phyloP scores from a whole-genome alignment of 1,139 yeast species.

The Candida sp. region DNA sequence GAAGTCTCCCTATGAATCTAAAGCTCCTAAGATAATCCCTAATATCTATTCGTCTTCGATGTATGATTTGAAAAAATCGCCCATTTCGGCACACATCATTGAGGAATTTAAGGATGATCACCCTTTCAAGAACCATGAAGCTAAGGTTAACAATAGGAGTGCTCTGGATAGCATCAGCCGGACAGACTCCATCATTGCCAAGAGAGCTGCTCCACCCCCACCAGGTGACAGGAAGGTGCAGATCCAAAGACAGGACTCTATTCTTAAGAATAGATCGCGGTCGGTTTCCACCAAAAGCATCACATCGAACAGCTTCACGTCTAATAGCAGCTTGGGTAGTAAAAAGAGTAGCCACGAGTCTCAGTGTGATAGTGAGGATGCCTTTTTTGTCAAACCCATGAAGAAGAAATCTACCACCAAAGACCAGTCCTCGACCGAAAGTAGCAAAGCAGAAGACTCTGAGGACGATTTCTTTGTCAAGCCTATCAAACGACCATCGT shows the following conservation, averaged over 20 bases:
- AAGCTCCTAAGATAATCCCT: slow-evolving; percentile 47
- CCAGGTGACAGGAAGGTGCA: slow-evolving; percentile 32
- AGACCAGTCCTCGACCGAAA: not conserved
- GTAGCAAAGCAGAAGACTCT: slow-evolving; percentile 16
- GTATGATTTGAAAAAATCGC: slow-evolving; percentile 35
- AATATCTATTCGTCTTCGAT: slow-evolving; percentile 49
- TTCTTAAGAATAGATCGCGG: slow-evolving; percentile 14
- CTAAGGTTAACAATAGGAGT: not conserved
- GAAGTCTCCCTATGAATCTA: slow-evolving; percentile 68
- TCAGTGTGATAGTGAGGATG: slow-evolving; percentile 51
- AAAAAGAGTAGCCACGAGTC: slow-evolving; percentile 21
- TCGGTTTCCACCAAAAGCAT: slow-evolving; percentile 3
- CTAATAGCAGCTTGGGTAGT: slow-evolving; percentile 7
- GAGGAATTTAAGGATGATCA: slow-evolving; percentile 33
- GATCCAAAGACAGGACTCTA: slow-evolving; percentile 19
- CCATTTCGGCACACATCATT: slow-evolving; percentile 44
- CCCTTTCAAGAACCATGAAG: not conserved
- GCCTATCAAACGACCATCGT: slow-evolving; percentile 20
- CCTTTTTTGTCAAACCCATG: slow-evolving; percentile 59
- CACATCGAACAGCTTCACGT: slow-evolving; percentile 5
- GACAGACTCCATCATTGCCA: slow-evolving; percentile 50
- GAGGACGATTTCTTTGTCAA: slow-evolving; percentile 38
- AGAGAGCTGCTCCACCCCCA: slow-evolving; percentile 79
- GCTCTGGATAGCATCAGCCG: slow-evolving; percentile 9
- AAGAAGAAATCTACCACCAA: not conserved